A percentile compares a stretch with the other conserved stretches of the same genome.
Conservation (phyloP, 495 filamentous ascomycete genomes). For the Neurospora sp. region DNA sequence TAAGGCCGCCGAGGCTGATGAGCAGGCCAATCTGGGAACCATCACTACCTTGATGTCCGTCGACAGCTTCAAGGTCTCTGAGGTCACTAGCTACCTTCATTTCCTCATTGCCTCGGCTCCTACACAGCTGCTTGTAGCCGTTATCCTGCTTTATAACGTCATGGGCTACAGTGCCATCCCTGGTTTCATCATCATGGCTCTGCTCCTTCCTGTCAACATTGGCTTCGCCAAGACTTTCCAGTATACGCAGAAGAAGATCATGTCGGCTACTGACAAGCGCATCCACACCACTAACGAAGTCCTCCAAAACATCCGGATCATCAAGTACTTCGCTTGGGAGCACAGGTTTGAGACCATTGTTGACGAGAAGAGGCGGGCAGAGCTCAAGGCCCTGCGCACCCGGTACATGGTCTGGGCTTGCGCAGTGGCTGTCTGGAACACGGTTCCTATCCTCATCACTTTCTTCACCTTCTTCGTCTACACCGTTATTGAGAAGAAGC, state of each 20-base stretch:
- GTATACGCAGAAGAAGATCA: conserved; percentile 75
- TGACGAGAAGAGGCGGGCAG: conserved; percentile 71
- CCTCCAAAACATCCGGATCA: conserved; percentile 94
- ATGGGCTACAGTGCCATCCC: conserved; percentile 90
- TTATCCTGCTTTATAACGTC: conserved; percentile 70
- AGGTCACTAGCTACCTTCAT: conserved; percentile 85
- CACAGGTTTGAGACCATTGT: conserved; percentile 80
- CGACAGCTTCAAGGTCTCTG: conserved; percentile 96
- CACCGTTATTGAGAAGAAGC: conserved; percentile 83
- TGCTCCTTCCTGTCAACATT: conserved; percentile 84
- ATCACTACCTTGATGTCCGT: conserved; percentile 99
- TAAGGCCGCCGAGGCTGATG: conserved; percentile 39
- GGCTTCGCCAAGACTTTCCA: conserved; percentile 76
- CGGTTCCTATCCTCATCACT: conserved; percentile 89
- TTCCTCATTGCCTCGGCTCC: conserved; percentile 82
- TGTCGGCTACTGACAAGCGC: conserved; percentile 89
- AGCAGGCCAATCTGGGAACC: conserved; percentile 83
- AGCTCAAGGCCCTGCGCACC: conserved; percentile 66
- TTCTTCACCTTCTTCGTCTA: conserved; percentile 93
- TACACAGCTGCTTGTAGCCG: conserved; percentile 64
- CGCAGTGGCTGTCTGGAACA: conserved; percentile 92
- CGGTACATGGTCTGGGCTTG: conserved; percentile 86
- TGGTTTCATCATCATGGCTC: conserved; percentile 82
- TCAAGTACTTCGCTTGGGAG: conserved; percentile 99
- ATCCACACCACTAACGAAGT: conserved; percentile 97